phyloP scores from a whole-genome alignment of 1,139 yeast genomes.

The Petasospora fabianii region DNA sequence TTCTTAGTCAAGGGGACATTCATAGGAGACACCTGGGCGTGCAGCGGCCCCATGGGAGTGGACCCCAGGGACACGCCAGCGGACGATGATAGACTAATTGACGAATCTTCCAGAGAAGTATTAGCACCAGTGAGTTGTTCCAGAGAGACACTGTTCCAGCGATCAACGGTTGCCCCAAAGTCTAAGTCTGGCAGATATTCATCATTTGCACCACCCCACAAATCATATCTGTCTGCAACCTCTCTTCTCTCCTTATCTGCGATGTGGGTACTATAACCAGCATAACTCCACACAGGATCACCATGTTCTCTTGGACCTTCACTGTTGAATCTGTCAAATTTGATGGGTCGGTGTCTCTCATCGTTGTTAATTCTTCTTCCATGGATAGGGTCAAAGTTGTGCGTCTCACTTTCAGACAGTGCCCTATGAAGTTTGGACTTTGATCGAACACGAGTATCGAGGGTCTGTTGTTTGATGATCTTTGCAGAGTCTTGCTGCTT shows the following conservation, averaged over 20 bases:
- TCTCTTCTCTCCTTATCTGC: background rate
- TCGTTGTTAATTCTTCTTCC: slow-evolving; percentile 50
- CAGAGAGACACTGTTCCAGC: slow-evolving; percentile 25
- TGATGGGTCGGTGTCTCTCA: slow-evolving; percentile 39
- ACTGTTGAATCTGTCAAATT: slow-evolving; percentile 1
- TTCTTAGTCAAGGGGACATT: slow-evolving; percentile 19
- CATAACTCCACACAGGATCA: slow-evolving; percentile 6
- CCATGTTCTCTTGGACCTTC: too few relatives aligned
- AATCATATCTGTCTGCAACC: slow-evolving; percentile 1
- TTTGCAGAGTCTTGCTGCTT: slow-evolving; percentile 3
- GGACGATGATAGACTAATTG: slow-evolving; percentile 11
- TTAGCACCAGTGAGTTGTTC: slow-evolving; percentile 7
- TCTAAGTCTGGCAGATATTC: slow-evolving; percentile 70
- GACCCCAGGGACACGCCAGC: slow-evolving; percentile 9
- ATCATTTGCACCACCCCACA: slow-evolving; percentile 51
- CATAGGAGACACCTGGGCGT: slow-evolving; percentile 25
- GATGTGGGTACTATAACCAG: slow-evolving; percentile 1
- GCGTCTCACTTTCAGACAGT: slow-evolving; percentile 51
- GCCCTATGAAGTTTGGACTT: slow-evolving; percentile 31
- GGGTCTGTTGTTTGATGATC: slow-evolving; percentile 10
- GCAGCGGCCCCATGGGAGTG: slow-evolving; percentile 21
- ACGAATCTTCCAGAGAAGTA: background rate
- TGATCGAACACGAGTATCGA: slow-evolving; percentile 9
- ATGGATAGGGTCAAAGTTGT: slow-evolving; percentile 46
- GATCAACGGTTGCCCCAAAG: slow-evolving; percentile 34